Conservation (phyloP, 2,329 filamentous ascomycete species). For the Exserohilum rostratum region DNA sequence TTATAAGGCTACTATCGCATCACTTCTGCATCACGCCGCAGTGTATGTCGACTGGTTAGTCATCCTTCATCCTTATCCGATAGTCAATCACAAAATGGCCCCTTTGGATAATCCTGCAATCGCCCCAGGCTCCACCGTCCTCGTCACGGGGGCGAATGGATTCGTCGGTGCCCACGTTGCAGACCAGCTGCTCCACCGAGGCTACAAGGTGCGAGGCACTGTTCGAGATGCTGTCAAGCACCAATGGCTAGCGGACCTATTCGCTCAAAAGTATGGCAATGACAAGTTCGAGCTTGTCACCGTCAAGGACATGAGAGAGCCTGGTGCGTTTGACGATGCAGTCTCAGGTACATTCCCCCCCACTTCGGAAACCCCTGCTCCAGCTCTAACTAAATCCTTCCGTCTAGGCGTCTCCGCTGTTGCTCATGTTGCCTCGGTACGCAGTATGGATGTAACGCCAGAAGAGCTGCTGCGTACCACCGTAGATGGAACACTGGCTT, state of each 20-base stretch:
- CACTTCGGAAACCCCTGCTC: background rate
- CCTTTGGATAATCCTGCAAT: slow-evolving; percentile 12
- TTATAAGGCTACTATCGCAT: background rate
- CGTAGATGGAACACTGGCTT: slow-evolving; percentile 44
- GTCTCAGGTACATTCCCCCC: slow-evolving; percentile 25
- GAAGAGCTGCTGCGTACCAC: slow-evolving; percentile 27
- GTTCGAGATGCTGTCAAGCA: slow-evolving; percentile 32
- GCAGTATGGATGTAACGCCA: slow-evolving; percentile 52
- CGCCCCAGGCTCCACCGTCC: slow-evolving; percentile 27
- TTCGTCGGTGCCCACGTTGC: slow-evolving; percentile 41
- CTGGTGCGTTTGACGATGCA: slow-evolving; percentile 29
- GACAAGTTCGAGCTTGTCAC: slow-evolving; percentile 26
- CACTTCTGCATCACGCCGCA: background rate
- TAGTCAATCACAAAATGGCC: background rate
- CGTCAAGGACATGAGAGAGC: slow-evolving; percentile 29
- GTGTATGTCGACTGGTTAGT: background rate
- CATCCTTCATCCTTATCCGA: background rate
- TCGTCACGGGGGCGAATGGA: slow-evolving; percentile 43
- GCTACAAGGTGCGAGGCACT: slow-evolving; percentile 42
- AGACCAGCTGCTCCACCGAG: slow-evolving; percentile 35
- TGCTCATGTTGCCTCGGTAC: slow-evolving; percentile 53
- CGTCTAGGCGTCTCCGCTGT: slow-evolving; percentile 48
- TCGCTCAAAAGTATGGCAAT: slow-evolving; percentile 25
- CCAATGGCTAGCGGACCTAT: slow-evolving; percentile 32
- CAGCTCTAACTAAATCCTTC: background rate